Evolutionary conservation across 495 filamentous ascomycete genomes (phyloP).

Genomic region (Friedmanniomyces simplex): DNA sequence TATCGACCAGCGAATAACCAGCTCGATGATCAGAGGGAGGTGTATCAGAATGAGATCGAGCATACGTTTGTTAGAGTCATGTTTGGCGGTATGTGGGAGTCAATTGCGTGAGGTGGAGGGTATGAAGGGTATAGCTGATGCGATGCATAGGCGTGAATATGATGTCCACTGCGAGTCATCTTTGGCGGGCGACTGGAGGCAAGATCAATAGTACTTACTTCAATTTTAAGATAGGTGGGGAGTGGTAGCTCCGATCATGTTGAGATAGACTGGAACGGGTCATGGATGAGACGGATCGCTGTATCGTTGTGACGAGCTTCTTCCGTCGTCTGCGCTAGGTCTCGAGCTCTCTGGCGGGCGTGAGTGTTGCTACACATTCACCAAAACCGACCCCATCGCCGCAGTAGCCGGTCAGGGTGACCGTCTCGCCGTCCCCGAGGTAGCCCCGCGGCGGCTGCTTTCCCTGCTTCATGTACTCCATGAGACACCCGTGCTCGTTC

Average conservation of each 20-base stretch:
- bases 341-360: conserved; percentile 1
- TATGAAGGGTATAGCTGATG: background rate
- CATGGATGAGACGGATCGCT: too few species aligned
- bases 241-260: conserved; percentile 31
- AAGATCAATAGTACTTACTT: conserved; percentile 37
- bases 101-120: background rate
- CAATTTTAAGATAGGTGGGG: conserved; percentile 41
- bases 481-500: conserved; percentile 21
- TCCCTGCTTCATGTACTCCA: conserved; percentile 14
- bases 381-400: conserved; percentile 18
- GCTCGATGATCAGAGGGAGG: conserved; percentile 35
- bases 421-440: conserved; percentile 18
- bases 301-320: too few species aligned
- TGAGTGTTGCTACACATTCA: conserved; percentile 14
- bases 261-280: too few species aligned
- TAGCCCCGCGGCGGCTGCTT: conserved; percentile 4
- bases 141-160: conserved; percentile 3
- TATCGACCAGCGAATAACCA: conserved; percentile 40
- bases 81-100: conserved; percentile 41
- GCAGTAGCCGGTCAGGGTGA: conserved; percentile 12
- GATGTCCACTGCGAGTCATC: conserved; percentile 28
- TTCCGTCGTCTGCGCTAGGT: background rate
- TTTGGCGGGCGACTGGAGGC: conserved; percentile 39
- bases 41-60: conserved; percentile 37
- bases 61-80: conserved; percentile 40